Conservation (phyloP, 768 basidiomycete genomes). For the Rossbeevera mucosa region DNA sequence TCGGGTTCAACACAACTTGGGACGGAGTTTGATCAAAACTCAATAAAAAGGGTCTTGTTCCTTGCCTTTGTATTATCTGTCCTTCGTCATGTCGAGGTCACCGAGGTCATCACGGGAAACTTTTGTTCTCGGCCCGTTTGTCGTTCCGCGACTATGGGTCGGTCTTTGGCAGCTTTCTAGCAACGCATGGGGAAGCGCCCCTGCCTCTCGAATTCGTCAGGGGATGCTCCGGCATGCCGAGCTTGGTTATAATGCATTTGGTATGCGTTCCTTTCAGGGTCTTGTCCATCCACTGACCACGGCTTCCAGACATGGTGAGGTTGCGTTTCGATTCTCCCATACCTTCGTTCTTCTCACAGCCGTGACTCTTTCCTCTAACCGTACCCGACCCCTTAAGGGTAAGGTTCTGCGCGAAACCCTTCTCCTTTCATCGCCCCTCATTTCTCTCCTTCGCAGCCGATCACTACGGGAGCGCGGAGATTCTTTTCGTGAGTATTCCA, state of each 20-base stretch:
- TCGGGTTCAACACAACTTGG: constrained; percentile 9
- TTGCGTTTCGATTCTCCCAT: constrained; percentile 18
- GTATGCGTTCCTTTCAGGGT: constrained; percentile 24
- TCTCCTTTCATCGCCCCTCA: neutral
- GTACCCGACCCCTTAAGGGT: constrained; percentile 22
- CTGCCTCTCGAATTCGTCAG: constrained; percentile 57
- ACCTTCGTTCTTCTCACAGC: constrained; percentile 15
- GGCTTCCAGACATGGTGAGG: constrained; percentile 49
- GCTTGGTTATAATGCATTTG: constrained; percentile 46
- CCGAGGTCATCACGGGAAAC: constrained; percentile 36
- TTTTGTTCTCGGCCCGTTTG: constrained; percentile 53
- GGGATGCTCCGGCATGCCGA: constrained; percentile 64
- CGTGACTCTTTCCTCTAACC: neutral
- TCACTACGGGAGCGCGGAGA: constrained; percentile 82
- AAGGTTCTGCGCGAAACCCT: constrained; percentile 3
- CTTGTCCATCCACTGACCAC: constrained; percentile 8
- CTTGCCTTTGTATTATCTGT: constrained; percentile 2
- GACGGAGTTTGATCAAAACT: constrained; percentile 31
- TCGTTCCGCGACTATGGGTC: constrained; percentile 63
- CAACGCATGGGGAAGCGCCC: constrained; percentile 79
- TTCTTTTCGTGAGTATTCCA: constrained; percentile 59
- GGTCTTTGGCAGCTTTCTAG: constrained; percentile 86
- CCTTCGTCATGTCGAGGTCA: constrained; percentile 20
- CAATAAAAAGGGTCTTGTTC: constrained; percentile 19
- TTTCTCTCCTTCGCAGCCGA: constrained; percentile 50